These are phyloP conservation scores for Plasmodium chabaudi DNA, from an alignment of 169 alveolate species.

Conservation along the genomic window DNA sequence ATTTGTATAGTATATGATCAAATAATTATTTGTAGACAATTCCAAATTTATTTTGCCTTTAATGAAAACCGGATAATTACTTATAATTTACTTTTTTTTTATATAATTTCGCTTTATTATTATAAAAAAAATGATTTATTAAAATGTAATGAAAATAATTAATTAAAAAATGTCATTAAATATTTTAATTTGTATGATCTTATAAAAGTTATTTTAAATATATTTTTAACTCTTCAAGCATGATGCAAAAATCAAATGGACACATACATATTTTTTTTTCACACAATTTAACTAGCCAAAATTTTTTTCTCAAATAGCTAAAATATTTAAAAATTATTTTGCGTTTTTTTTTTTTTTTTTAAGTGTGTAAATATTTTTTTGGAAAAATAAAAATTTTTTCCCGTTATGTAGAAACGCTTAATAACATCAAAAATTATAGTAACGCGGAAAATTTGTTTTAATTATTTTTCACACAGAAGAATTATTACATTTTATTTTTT, in stretches of 20 bases:
- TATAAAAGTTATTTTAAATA: background rate
- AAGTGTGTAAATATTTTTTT: background rate
- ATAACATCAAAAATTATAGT: background rate
- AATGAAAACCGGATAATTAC: too few relatives aligned
- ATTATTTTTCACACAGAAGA: background rate
- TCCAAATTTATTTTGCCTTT: too few relatives aligned
- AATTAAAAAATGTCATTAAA: too few relatives aligned
- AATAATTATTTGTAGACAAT: too few relatives aligned
- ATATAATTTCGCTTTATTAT: too few relatives aligned
- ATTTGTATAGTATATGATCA: too few relatives aligned
- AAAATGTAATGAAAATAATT: too few relatives aligned
- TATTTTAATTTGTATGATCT: too few relatives aligned
- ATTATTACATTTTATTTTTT: background rate
- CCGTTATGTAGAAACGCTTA: background rate
- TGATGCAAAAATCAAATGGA: background rate
- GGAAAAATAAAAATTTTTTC: background rate
- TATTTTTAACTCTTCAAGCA: background rate
- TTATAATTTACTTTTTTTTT: too few relatives aligned
- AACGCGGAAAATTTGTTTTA: background rate
- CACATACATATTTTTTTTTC: constrained; percentile 4
- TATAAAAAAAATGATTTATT: too few relatives aligned
- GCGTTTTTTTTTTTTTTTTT: background rate
- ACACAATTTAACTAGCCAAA: background rate
- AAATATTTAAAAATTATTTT: background rate
- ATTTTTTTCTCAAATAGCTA: background rate